Base-by-base conservation (phyloP, 139 green algal genomes). In the Coelastrella sp. region DNA sequence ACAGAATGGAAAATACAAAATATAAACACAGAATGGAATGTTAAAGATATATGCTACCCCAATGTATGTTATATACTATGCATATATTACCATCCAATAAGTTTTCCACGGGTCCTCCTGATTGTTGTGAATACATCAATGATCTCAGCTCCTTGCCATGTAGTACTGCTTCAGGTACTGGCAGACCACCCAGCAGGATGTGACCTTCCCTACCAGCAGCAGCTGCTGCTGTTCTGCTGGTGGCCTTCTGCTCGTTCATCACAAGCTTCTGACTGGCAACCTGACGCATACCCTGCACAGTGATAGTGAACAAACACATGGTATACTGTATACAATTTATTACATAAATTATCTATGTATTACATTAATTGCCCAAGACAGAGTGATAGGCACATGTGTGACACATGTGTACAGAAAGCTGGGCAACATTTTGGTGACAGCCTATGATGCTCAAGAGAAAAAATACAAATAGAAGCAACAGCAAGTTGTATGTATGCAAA, bases 231-330 rank as follows among this genome's bases (percentile, higher is more conserved):
- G 72, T 48, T 37, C 72, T 59, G 30, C 45, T 80, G 48, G 30
- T 80, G 13, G 74, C 74, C 51, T 81, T 32, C 5, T 8, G 74
- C 34, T 81, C 74, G 23, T 81, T 81, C 74, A 81, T 81, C 19
- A 69, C 74, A 1, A 81, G 74, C 74, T 81, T 81, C 74, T 81
- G 74, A 25, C 23, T 69, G 51, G 74, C 74, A 9, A 81, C 74
- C 11, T 68, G 74, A 6, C 51, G 30, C 74, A 81, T 81, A 9
- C 34, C 74, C 74, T 81, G 74, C 50, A 51, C 7, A 66, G 25
- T 19, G 41, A 79, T 13, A n/a, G 57, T 8, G 11, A 64, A n/a
- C n/a, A n/a, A n/a, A n/a, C n/a, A n/a, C n/a, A n/a, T n/a, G n/a
- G n/a, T n/a, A n/a, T n/a, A n/a, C n/a, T n/a, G n/a, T n/a, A n/a